Conservation (phyloP, 495 filamentous ascomycete species). For the Tuber borchii region DNA sequence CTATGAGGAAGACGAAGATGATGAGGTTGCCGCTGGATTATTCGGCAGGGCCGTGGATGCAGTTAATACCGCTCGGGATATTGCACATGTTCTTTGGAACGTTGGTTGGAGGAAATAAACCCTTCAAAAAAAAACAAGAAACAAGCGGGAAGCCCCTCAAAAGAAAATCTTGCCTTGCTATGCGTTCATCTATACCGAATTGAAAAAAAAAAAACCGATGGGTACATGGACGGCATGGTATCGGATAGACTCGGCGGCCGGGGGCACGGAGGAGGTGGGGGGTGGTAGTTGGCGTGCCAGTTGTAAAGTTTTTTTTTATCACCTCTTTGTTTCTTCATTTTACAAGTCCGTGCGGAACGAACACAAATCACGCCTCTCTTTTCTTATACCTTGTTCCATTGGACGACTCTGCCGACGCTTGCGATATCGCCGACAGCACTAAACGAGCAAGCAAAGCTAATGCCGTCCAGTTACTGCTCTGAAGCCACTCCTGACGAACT, state of each 20-base stretch:
- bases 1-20: slow-evolving; percentile 64
- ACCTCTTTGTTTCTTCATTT: background rate
- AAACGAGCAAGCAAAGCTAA: background rate
- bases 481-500: background rate
- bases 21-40: slow-evolving; percentile 52
- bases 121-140: background rate
- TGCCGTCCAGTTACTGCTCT: background rate
- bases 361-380: background rate
- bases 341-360: background rate
- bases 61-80: slow-evolving; percentile 92
- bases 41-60: slow-evolving; percentile 83
- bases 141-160: background rate
- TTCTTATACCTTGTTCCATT: background rate
- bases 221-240: background rate
- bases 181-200: background rate
- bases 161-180: background rate
- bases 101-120: slow-evolving; percentile 80
- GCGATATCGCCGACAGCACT: background rate
- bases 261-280: background rate
- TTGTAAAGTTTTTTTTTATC: background rate
- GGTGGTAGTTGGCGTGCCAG: background rate
- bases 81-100: slow-evolving; percentile 96
- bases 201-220: background rate
- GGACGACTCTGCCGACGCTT: background rate
- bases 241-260: background rate